A percentile compares a stretch with the other conserved stretches of the same genome.
Conservation (phyloP, 257 asterid species). For the Salvia miltiorrhiza region DNA sequence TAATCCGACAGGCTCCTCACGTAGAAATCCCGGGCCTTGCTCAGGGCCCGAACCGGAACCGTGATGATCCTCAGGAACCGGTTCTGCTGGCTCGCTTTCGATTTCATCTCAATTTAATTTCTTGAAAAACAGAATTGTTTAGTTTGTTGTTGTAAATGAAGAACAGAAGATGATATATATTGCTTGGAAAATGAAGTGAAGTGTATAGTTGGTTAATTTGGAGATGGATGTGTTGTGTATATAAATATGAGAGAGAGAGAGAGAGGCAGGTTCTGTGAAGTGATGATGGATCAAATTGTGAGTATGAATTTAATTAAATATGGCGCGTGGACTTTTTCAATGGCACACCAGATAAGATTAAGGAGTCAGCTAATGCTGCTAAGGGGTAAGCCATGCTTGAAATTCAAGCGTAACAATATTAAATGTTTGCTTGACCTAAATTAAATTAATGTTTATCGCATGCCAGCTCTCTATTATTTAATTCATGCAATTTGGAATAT, state of each 20-base stretch:
- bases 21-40: slow-evolving; percentile 41
- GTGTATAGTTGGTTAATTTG: not conserved
- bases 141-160: not conserved
- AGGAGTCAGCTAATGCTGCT: not conserved
- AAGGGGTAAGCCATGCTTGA: slow-evolving; percentile 4
- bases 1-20: slow-evolving; percentile 38
- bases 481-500: not conserved
- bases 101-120: slow-evolving; percentile 30
- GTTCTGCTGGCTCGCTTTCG: slow-evolving; percentile 41
- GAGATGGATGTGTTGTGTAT: not conserved
- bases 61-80: slow-evolving; percentile 47
- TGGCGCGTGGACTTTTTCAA: slow-evolving; percentile 14
- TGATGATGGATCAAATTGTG: not conserved
- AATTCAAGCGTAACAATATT: slow-evolving; percentile 2
- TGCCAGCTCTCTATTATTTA: not conserved
- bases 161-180: not conserved
- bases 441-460: not conserved
- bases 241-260: not conserved
- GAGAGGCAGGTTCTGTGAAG: not conserved
- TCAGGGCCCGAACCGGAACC: slow-evolving; percentile 41
- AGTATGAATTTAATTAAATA: not conserved
- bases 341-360: slow-evolving; percentile 17
- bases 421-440: not conserved
- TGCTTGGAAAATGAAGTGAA: not conserved
- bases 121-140: not conserved